These are phyloP conservation scores for Rhizopogon vesiculosus DNA, from an alignment of 768 basidiomycete species.

Conservation along the genomic window DNA sequence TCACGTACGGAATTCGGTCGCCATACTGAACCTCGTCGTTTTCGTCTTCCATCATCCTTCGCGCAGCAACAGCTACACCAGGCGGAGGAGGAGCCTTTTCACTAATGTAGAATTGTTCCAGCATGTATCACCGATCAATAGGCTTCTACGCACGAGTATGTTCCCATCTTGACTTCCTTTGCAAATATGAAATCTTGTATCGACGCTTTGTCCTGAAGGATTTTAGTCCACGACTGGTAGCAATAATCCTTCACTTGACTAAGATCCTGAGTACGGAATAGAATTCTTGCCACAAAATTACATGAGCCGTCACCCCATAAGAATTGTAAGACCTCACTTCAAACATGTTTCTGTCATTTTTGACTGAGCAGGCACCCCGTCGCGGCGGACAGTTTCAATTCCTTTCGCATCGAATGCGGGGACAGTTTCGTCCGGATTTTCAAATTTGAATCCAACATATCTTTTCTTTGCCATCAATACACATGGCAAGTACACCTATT, in stretches of 20 bases:
- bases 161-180: slow-evolving; percentile 90
- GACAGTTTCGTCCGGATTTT: slow-evolving; percentile 70
- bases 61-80: slow-evolving; percentile 84
- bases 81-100: slow-evolving; percentile 85
- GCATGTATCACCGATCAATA: not conserved
- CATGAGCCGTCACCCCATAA: not conserved
- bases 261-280: slow-evolving; percentile 88
- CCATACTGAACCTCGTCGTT: slow-evolving; percentile 88
- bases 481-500: slow-evolving; percentile 91
- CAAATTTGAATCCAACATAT: slow-evolving; percentile 97
- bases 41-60: slow-evolving; percentile 67
- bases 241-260: slow-evolving; percentile 89
- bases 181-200: slow-evolving; percentile 95
- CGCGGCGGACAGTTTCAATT: slow-evolving; percentile 93
- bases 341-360: slow-evolving; percentile 90
- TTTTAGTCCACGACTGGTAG: slow-evolving; percentile 74
- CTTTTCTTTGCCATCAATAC: slow-evolving; percentile 98
- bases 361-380: slow-evolving; percentile 84
- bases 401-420: slow-evolving; percentile 95
- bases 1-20: slow-evolving; percentile 90
- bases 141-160: slow-evolving; percentile 63
- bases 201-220: slow-evolving; percentile 75
- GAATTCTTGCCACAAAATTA: slow-evolving; percentile 39
- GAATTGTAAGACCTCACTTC: slow-evolving; percentile 48
- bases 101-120: slow-evolving; percentile 34